Conservation (phyloP, 1,139 yeast genomes). For the Meyerozyma carpophila region DNA sequence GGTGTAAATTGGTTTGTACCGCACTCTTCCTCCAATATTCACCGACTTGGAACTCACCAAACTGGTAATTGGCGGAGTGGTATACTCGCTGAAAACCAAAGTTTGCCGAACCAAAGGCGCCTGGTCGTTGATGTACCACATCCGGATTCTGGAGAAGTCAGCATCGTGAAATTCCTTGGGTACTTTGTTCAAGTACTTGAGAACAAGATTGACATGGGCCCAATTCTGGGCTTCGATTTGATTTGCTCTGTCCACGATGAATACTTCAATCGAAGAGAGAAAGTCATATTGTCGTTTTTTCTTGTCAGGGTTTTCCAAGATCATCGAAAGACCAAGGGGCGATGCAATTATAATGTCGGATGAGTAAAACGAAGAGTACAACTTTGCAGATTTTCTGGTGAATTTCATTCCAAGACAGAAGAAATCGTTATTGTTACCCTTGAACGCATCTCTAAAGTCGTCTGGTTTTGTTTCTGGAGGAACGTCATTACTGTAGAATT, state of each 20-base stretch:
- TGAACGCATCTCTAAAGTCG: conserved; percentile 74
- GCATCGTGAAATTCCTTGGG: conserved; percentile 79
- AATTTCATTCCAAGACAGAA: conserved; percentile 86
- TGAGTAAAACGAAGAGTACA: conserved; percentile 78
- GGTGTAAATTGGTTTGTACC: conserved; percentile 39
- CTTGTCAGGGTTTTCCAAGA: conserved; percentile 62
- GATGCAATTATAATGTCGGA: conserved; percentile 88
- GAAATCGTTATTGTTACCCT: conserved; percentile 89
- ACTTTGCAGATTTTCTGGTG: conserved; percentile 79
- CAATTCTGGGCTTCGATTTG: conserved; percentile 91
- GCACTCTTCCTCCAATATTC: conserved; percentile 64
- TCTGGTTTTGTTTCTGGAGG: conserved; percentile 65
- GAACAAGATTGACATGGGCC: conserved; percentile 74
- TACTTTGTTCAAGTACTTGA: conserved; percentile 65
- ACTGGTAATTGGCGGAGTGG: conserved; percentile 78
- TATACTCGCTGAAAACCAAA: conserved; percentile 63
- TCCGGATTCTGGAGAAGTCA: conserved; percentile 85
- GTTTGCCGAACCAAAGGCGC: conserved; percentile 74
- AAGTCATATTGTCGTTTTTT: conserved; percentile 63
- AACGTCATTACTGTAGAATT: conserved; percentile 56
- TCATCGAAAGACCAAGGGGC: conserved; percentile 83
- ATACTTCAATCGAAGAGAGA: conserved; percentile 79
- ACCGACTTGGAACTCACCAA: conserved; percentile 51
- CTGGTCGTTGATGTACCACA: conserved; percentile 89
- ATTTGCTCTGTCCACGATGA: conserved; percentile 77